A percentile compares a stretch with the other conserved stretches of the same genome.
These are phyloP conservation scores for Penicillium cinerascens DNA, from an alignment of 495 filamentous ascomycete species.

Conservation along the genomic window DNA sequence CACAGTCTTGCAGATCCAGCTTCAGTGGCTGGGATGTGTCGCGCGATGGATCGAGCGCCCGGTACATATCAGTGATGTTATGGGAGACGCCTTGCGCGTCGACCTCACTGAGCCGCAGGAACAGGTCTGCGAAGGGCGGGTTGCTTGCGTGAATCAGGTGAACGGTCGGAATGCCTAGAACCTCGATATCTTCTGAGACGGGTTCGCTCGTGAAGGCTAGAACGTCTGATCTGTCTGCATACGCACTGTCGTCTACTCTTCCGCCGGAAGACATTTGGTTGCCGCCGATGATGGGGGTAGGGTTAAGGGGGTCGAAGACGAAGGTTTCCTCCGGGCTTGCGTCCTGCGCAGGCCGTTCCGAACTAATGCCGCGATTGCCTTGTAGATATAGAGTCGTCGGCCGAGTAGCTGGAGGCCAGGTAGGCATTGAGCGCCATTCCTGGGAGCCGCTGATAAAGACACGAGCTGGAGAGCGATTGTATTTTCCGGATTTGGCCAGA, in stretches of 20 bases:
- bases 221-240: constrained; percentile 23
- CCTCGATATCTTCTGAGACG: constrained; percentile 20
- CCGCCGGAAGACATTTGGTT: constrained; percentile 14
- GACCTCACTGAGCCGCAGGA: constrained; percentile 29
- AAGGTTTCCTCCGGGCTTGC: constrained; percentile 17
- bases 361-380: constrained; percentile 4
- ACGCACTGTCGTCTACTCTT: constrained; percentile 21
- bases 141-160: constrained; percentile 22
- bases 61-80: constrained; percentile 22
- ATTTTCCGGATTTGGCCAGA: constrained; percentile 15
- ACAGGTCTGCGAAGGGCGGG: constrained; percentile 28
- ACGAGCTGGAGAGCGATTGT: constrained; percentile 5
- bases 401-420: constrained; percentile 12
- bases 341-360: constrained; percentile 6
- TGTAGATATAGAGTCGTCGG: constrained; percentile 19
- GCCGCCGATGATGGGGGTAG: constrained; percentile 25
- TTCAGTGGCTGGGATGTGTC: constrained; percentile 8
- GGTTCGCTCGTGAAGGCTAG: constrained; percentile 26
- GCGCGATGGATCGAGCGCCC: constrained; percentile 13
- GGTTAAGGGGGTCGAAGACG: constrained; percentile 25
- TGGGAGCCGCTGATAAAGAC: constrained; percentile 16
- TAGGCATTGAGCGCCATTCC: constrained; percentile 16
- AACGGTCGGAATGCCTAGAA: constrained; percentile 20
- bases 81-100: constrained; percentile 22
- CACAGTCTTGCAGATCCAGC: constrained; percentile 15